Evolutionary conservation across 2,329 filamentous ascomycete genomes (phyloP), one percentile per base, ranked within the genome.

Genomic region (Fusarium chuoi): DNA sequence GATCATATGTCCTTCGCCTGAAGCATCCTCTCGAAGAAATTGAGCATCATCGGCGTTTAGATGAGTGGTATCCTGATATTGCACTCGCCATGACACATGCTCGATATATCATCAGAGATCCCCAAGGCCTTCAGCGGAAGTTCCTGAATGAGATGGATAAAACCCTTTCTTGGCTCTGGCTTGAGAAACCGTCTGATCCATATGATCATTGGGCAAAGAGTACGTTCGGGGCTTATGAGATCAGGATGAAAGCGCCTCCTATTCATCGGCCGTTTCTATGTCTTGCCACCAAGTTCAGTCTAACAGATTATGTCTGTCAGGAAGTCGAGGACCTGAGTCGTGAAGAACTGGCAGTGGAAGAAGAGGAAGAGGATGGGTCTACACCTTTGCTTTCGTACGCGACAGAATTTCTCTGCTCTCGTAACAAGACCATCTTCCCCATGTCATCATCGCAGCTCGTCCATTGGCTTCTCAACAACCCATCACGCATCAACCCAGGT

Each of bases 11-110:
- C 5, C 74, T 83, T 0, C 80, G 77, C 2, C 74, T 83, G 54
- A 83, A 82, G 62, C 41, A 72, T 8, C 76, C 82, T 0, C 75
- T 83, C 0, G 79, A 80, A n/a, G 75, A 78, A 30, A 65, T 82
- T 22, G 82, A 83, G 58, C 80, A 79, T 44, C 82, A 83, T 26
- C 81, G 82, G 10, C 73, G 82, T 4, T 68, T 83, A 20, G 82
- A 83, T 24, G 82, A 83, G 45, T 83, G 82, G 82, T 83, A 81
- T 49, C 82, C 82, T 0, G 82, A 81, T 11, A 82, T 83, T 57
- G 79, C 78, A 1, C 76, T 83, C 4, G 80, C 82, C n/a, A 77
- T 83, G 72, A 80, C 82, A 1, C 82, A 83, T 51, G 80, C 82
- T 9, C 73, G 82, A 24, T 70, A 80, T 55, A 66, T 80, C 24